A percentile compares a stretch with the other conserved stretches of the same genome.
These are phyloP conservation scores for Daedalea quercina DNA, from an alignment of 768 basidiomycete genomes.

Conservation along the genomic window DNA sequence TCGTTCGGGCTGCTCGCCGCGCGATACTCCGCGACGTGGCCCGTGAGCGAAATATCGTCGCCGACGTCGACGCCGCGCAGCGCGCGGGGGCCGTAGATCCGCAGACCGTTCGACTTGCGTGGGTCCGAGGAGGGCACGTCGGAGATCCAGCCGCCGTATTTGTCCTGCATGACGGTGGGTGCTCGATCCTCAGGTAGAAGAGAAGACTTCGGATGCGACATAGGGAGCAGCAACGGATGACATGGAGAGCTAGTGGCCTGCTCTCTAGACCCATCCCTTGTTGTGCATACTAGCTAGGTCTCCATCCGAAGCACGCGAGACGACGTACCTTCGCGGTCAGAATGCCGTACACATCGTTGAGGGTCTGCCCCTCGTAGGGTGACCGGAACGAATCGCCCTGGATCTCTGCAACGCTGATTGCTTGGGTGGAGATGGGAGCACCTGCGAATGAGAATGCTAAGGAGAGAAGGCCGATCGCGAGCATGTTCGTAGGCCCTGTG, in stretches of 20 bases:
- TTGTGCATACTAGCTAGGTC: neutral
- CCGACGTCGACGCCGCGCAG: slow-evolving; percentile 35
- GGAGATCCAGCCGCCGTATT: slow-evolving; percentile 42
- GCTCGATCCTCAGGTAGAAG: no score
- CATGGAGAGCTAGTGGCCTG: no score
- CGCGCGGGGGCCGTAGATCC: slow-evolving; percentile 38
- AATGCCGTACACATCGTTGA: slow-evolving; percentile 41
- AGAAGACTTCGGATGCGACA: no score
- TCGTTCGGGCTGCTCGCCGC: slow-evolving; percentile 35
- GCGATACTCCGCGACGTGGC: slow-evolving; percentile 46
- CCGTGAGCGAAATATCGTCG: slow-evolving; percentile 40
- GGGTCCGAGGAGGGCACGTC: slow-evolving; percentile 37
- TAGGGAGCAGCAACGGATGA: neutral
- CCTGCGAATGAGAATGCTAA: no score
- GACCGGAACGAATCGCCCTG: slow-evolving; percentile 44
- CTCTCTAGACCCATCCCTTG: neutral
- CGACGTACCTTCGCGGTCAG: slow-evolving; percentile 45
- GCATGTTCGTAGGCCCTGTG: no score
- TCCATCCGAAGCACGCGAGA: neutral
- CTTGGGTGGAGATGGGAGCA: neutral
- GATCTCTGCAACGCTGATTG: slow-evolving; percentile 39
- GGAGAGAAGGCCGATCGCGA: no score
- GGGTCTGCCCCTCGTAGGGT: slow-evolving; percentile 37
- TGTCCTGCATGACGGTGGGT: slow-evolving; percentile 24
- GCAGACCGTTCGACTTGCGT: slow-evolving; percentile 45